Evolutionary conservation across 164 flowering plant species (phyloP).

Genomic region (Saururus chinensis): DNA sequence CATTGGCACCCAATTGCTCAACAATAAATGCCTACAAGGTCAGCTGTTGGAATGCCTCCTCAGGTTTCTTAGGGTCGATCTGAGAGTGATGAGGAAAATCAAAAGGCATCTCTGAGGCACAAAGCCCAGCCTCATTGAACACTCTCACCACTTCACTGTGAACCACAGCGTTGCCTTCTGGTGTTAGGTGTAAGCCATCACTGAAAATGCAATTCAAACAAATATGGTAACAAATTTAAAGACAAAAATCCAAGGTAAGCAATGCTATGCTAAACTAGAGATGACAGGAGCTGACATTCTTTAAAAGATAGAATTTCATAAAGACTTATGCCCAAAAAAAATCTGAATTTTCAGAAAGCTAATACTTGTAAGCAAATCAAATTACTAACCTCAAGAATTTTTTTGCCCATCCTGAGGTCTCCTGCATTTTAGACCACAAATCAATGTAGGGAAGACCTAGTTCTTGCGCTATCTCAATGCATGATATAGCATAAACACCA

Average conservation of each 20-base stretch:
- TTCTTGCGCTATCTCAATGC: conserved; percentile 60
- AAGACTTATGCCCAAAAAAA: too few species aligned
- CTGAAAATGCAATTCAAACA: conserved; percentile 17
- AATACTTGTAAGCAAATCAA: too few species aligned
- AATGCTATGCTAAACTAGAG: background rate
- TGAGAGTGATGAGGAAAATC: conserved; percentile 79
- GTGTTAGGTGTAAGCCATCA: conserved; percentile 81
- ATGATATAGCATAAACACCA: conserved; percentile 61
- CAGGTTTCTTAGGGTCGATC: conserved; percentile 53
- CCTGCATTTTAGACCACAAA: conserved; percentile 91
- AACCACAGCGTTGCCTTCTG: conserved; percentile 63
- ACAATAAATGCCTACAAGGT: conserved; percentile 5
- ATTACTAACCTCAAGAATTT: conserved; percentile 53
- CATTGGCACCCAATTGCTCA: too few species aligned
- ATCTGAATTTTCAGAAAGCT: too few species aligned
- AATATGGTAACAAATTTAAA: background rate
- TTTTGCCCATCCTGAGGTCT: conserved; percentile 71
- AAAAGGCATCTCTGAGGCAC: conserved; percentile 49
- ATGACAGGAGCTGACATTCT: too few species aligned
- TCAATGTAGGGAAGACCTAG: conserved; percentile 42
- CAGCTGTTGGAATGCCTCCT: conserved; percentile 35
- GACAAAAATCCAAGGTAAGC: background rate
- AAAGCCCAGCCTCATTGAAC: conserved; percentile 36
- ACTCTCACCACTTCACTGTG: conserved; percentile 42
- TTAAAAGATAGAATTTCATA: too few species aligned